Evolutionary conservation across 2,329 filamentous ascomycete species (phyloP).

Genomic region (Fusarium sp.): DNA sequence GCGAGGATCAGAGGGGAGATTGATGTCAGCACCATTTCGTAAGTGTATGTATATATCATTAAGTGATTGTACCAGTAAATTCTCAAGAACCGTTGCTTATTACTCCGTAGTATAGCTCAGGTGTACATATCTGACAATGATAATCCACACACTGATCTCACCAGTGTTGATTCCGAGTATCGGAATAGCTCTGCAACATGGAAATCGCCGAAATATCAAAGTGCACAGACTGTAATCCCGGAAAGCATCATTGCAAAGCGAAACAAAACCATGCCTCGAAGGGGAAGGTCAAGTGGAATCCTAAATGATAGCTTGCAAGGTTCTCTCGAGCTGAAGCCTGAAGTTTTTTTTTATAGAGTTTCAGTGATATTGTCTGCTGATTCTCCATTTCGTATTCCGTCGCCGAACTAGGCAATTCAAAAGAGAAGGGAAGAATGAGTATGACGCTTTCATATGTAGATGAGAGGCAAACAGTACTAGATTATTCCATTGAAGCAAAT

Average conservation of each 20-base stretch:
- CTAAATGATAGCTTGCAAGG: not conserved
- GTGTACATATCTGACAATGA: not conserved
- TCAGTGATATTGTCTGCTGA: not conserved
- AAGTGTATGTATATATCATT: not conserved
- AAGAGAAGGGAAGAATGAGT: not conserved
- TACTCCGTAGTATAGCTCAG: not conserved
- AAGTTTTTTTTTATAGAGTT: not conserved
- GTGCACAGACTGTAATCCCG: constrained; percentile 6
- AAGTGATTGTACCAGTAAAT: not conserved
- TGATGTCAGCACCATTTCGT: not conserved
- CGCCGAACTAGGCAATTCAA: not conserved
- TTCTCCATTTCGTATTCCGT: not conserved
- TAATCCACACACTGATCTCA: not conserved
- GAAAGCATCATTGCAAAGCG: constrained; percentile 6
- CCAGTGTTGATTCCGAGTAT: not conserved
- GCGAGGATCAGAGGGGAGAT: not conserved
- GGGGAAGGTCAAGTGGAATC: constrained; percentile 1
- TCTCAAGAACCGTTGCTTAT: not conserved
- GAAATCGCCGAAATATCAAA: constrained; percentile 7
- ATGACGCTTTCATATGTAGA: not conserved
- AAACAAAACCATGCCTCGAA: not conserved
- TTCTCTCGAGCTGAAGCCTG: constrained; percentile 4
- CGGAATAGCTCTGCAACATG: not conserved
- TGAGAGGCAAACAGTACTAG: not conserved
- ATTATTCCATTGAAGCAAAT: constrained; percentile 1